Evolutionary conservation across 2,329 filamentous ascomycete species (phyloP).

Genomic region (Colletotrichum zoysiae): DNA sequence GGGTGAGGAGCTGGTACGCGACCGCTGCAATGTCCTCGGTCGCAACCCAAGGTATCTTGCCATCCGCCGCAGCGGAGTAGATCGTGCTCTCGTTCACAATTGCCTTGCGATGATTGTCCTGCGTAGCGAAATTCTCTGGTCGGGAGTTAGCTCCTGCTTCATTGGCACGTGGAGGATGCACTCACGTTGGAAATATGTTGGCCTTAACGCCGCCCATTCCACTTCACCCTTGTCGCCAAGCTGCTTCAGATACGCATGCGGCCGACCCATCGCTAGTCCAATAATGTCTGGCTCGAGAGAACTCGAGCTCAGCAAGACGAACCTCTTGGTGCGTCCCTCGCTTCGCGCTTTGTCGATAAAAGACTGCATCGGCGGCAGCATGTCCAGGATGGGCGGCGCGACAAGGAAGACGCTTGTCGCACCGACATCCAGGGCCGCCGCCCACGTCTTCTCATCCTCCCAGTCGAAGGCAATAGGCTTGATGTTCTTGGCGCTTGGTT

Average conservation of each 20-base stretch:
- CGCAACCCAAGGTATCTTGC: conserved; percentile 61
- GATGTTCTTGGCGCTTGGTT: conserved; percentile 37
- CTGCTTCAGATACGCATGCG: conserved; percentile 55
- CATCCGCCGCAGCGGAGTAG: conserved; percentile 57
- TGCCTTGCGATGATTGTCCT: conserved; percentile 43
- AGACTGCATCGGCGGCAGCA: conserved; percentile 50
- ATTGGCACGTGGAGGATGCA: neutral
- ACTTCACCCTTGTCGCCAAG: conserved; percentile 51
- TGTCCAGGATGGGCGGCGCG: conserved; percentile 51
- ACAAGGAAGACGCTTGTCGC: conserved; percentile 55
- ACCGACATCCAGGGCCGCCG: conserved; percentile 47
- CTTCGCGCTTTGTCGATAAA: conserved; percentile 58
- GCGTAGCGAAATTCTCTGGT: conserved; percentile 59
- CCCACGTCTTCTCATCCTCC: conserved; percentile 56
- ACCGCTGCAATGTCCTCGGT: conserved; percentile 61
- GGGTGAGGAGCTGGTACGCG: conserved; percentile 55
- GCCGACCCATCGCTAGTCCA: conserved; percentile 51
- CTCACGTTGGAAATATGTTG: conserved; percentile 63
- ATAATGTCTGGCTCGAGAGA: conserved; percentile 49
- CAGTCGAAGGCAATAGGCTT: conserved; percentile 58
- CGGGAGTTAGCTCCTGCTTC: neutral
- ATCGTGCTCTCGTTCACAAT: conserved; percentile 57
- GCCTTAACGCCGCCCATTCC: conserved; percentile 58
- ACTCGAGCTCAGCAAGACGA: conserved; percentile 59
- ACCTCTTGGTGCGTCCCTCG: conserved; percentile 53